Conservation (phyloP, 495 filamentous ascomycete genomes). For the Penicillium lividum region DNA sequence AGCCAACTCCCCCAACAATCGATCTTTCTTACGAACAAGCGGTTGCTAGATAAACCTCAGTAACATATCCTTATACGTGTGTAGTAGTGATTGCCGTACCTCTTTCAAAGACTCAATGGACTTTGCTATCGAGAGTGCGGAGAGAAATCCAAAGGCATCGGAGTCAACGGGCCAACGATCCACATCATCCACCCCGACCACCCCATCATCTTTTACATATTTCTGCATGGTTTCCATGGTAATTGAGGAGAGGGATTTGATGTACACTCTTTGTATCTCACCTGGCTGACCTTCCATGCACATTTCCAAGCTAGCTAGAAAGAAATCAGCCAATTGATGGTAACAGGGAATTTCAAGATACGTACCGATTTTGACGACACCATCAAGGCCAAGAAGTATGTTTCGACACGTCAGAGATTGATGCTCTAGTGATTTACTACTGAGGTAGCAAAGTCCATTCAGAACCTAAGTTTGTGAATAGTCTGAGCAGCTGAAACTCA, state of each 20-base stretch:
- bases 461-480: slow-evolving; percentile 13
- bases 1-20: slow-evolving; percentile 11
- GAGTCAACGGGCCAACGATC: slow-evolving; percentile 32
- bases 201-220: slow-evolving; percentile 36
- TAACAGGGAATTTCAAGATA: too few relatives aligned
- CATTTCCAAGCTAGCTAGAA: slow-evolving; percentile 15
- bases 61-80: too few relatives aligned
- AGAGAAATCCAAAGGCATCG: slow-evolving; percentile 29
- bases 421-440: slow-evolving; percentile 5
- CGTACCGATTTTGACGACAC: slow-evolving; percentile 16
- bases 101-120: slow-evolving; percentile 24
- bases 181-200: slow-evolving; percentile 34
- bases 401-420: slow-evolving; percentile 3
- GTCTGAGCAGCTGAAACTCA: neutral
- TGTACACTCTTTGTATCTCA: slow-evolving; percentile 12
- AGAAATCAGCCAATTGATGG: too few relatives aligned
- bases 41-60: too few relatives aligned
- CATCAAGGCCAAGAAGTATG: slow-evolving; percentile 16
- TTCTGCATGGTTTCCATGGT: slow-evolving; percentile 41
- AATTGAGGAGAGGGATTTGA: slow-evolving; percentile 27
- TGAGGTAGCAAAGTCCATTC: slow-evolving; percentile 11
- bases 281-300: slow-evolving; percentile 4
- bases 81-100: slow-evolving; percentile 8
- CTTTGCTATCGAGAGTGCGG: slow-evolving; percentile 17
- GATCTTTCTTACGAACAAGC: slow-evolving; percentile 15